Base-by-base conservation (phyloP, 371 early-diverging fungal species). In the Enteropsectra breve region DNA sequence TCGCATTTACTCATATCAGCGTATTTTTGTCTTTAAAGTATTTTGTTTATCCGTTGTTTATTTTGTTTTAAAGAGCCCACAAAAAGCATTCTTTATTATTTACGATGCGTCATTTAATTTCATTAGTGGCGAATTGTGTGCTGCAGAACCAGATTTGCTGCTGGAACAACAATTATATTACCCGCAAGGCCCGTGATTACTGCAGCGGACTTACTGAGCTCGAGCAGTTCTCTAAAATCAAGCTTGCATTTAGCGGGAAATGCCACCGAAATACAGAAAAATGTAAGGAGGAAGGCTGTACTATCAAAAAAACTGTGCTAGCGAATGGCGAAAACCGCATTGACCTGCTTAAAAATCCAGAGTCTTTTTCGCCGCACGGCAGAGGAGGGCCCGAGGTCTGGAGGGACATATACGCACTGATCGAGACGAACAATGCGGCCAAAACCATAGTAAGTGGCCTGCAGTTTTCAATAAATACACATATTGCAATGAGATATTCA, bases 381-480 rank as follows among this genome's bases (percentile, higher is more conserved):
- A 5, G 30, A 28, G 55, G 54, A 13, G 46, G 66, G 11, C 21
- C 69, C 33, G 13, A 55, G 15, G 68, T 67, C 13, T 71, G 72
- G 72, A 50, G 33, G 32, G 54, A 32, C 11, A 38, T 73, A 21
- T 69, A 69, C 53, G 30, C 32, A 21, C 23, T 43, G 6, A 33
- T 55, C 1, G 15, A 18, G 5, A 30, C 52, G 15, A 47, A 68
- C 11, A 13, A 34, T 0, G 30, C 50, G 6, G 52, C 63, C 18
- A 38, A 46, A 18, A 57, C 18, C 15, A 21, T 68, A 8, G 24
- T 73, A 18, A 73, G 73, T 46, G 73, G 73, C 1, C 48, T 73
- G 2, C 73, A 69, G 32, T 69, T 63, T 30, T 73, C 73, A 1
- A 53, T 73, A 26, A 30, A 52, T 13, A 73, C 63, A 2, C 73